Evolutionary conservation across 1,284 basidiomycete species (phyloP), one percentile per base, ranked within the genome.

Genomic region (Ganoderma leucocontextum): DNA sequence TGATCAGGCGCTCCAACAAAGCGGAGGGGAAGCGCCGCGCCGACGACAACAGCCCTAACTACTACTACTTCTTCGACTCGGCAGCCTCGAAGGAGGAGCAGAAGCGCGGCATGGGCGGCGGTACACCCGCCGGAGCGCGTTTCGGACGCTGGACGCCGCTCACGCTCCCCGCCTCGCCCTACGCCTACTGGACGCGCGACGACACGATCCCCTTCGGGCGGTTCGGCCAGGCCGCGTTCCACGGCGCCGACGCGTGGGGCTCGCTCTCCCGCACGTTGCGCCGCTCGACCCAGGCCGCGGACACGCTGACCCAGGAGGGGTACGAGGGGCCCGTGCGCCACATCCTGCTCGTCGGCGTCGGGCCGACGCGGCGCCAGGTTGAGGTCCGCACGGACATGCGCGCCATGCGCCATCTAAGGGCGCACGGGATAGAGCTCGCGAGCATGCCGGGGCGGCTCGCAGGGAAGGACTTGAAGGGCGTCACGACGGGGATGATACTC

Each of bases 191-290:
- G 29, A 36, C 29, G 2, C 29, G 19, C 8, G 39, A 58, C 42
- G 19, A 39, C 9, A n/a, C 35, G 6, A 13, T 64, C 19, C 63
- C 55, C 2, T 35, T 59, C 22, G 13, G 13, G n/a, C 55, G 35
- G n/a, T 64, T 64, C 41, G 36, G 29, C 42, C 63, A 59, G 41
- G 10, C 25, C 13, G 53, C 57, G 35, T 64, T 64, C 55, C 33
- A 47, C 42, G 63, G 39, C 35, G 22, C 44, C n/a, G 35, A 38
- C 33, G 29, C 53, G 1, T 64, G 63, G 53, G 63, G 39, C 1
- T 47, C 55, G 15, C 55, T 64, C 17, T 15, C 22, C 29, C 63
- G 53, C 17, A 25, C 52, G 2, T 17, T 15, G 4, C 38, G 62
- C n/a, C 7, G 9, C 7, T 49, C 62, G 3, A 57, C 15, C 8